Base-by-base conservation (phyloP, 2,329 filamentous ascomycete species). In the Cladophialophora carrionii region DNA sequence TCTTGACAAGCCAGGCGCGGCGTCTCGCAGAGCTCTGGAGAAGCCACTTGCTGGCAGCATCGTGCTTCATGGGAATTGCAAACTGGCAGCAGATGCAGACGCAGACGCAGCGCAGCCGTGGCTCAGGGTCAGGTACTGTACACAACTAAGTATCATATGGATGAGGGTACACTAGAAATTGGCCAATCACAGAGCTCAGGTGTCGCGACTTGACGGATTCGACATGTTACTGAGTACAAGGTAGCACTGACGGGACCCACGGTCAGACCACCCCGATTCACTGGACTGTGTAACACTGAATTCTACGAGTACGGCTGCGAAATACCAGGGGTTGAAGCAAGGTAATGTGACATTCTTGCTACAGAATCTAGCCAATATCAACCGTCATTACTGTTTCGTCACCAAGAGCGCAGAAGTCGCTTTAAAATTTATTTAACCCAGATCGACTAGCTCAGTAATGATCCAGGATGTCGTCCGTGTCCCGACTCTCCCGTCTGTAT, bases 391-490 rank as follows among this genome's bases (percentile, higher is more conserved):
- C 37, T 48, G 41, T 63, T 6, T 69, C 64, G 56, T 69, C 54
- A 48, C 62, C 31, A 51, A 51, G 57, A 62, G 61, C 43, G 34
- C 24, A 55, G 53, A 56, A 43, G 14, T 51, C 48, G 57, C 48
- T n/a, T 34, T 29, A 29, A 12, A 22, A 10, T 29, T 29, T 34
- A 54, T 26, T 37, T 41, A 9, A 26, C 12, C 56, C 43, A 32
- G 34, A 49, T 57, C 57, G 14, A 43, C 37, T 56, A 17, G 57
- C 31, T 71, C 65, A 68, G 63, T 72, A 72, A 63, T 70, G 69
- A 53, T 69, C 66, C 57, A 72, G 63, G 34, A 72, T 72, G 55
- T 72, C 67, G 43, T 72, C 66, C 29, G 70, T 54, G 26, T 60
- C 68, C 20, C 60, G 68, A 53, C 68, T 69, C 49, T 52, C 66